phyloP scores from a whole-genome alignment of 352 stramenopile species.

The Phytophthora pinifolia region DNA sequence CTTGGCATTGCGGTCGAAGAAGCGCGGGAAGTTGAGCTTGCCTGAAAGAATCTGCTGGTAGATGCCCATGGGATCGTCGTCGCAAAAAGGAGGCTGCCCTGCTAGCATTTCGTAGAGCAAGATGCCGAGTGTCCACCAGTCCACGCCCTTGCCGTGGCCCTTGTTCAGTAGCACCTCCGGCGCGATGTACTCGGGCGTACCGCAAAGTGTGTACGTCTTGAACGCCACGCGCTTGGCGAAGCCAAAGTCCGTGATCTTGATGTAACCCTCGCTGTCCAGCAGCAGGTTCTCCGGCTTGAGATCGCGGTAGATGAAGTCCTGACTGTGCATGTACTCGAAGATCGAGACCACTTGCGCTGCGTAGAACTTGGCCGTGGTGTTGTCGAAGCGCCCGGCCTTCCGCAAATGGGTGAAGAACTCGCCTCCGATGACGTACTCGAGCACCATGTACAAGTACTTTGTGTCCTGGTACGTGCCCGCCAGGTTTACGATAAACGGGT shows the following conservation, averaged over 20 bases:
- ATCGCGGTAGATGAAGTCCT: conserved; percentile 98
- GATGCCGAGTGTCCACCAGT: conserved; percentile 97
- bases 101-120: conserved; percentile 98
- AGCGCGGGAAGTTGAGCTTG: conserved; percentile 94
- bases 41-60: conserved; percentile 95
- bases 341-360: conserved; percentile 93
- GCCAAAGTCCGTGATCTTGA: conserved; percentile 96
- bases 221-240: conserved; percentile 94
- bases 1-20: conserved; percentile 96
- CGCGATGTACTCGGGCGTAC: conserved; percentile 93
- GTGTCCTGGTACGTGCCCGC: conserved; percentile 94
- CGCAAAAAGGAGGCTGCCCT: conserved; percentile 95
- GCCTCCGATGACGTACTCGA: conserved; percentile 97
- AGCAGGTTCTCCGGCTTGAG: conserved; percentile 96
- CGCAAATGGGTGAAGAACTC: conserved; percentile 97
- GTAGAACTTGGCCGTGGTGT: conserved; percentile 93
- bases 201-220: conserved; percentile 95
- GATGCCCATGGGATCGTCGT: conserved; percentile 96
- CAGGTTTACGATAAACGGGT: conserved; percentile 97
- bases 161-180: conserved; percentile 92
- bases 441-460: conserved; percentile 97
- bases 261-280: conserved; percentile 94
- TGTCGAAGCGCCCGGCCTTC: conserved; percentile 94
- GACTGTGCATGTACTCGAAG: conserved; percentile 96
- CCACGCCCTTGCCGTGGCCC: conserved; percentile 89